Base-by-base conservation (phyloP, 805 yeast species). In the Cephaloascus albidus region DNA sequence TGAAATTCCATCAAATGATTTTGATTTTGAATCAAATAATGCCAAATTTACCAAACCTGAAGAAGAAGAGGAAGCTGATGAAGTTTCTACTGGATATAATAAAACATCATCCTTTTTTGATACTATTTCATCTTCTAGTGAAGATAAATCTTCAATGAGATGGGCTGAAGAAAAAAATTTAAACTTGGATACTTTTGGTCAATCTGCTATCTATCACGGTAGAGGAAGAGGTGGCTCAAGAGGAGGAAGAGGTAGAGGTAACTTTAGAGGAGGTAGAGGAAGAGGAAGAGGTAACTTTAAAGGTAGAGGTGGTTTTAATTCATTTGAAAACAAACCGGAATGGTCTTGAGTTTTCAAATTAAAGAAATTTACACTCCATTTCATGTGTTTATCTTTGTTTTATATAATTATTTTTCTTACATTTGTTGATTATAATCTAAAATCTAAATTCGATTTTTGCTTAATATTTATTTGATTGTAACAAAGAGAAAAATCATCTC, bases 91-190 rank as follows among this genome's bases (percentile, higher is more conserved):
- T 8, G 49, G 53, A 20, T 93, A 93, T 65, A 75, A 88, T 63
- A 87, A 81, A 58, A 73, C 74, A 52, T 76, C 87, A 12, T 88
- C 97, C 2, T 90, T 93, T 59, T 90, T 90, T 53, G 97, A 93
- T 60, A 76, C 74, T 44, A 76, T 90, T 41, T 83, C 95, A 10
- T 75, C 87, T 10, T 79, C 87, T 3, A 68, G 79, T 31, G 64
- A 55, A 36, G 74, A 71, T 39, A 70, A 70, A 37, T 53, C 60
- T 19, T 36, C 53, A 28, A 65, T 77, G 75, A 72, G 78, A 52
- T 81, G 94, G 79, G 64, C 72, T 36, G 84, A 81, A 48, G 95
- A 86, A 52, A 79, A 81, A 44, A 62, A 62, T 36, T 70, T 85
- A 53, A 87, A 87, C 56, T 52, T 77, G 60, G 95, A 85, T 58